A percentile compares a stretch with the other conserved stretches of the same genome.
Evolutionary conservation across 2,329 filamentous ascomycete species (phyloP).

Genomic region (Magnaporthiopsis rhizophila): DNA sequence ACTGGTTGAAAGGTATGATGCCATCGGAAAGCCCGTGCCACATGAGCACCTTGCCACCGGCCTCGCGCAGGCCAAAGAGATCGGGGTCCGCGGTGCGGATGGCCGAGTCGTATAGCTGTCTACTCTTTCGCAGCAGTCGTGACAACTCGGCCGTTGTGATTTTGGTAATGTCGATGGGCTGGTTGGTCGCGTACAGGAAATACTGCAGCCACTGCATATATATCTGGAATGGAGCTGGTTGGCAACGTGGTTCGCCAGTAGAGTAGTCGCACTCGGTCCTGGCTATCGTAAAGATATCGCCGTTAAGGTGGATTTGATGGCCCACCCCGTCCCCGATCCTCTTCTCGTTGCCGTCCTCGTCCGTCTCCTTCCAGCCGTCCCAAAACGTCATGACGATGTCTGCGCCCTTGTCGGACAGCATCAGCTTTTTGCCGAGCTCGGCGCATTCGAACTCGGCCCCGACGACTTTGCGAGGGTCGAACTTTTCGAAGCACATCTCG

Average conservation of each 20-base stretch:
- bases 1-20: not conserved
- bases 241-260: not conserved
- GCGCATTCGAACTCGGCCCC: slow-evolving; percentile 1
- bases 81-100: not conserved
- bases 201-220: not conserved
- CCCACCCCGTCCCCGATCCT: not conserved
- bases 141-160: not conserved
- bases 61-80: not conserved
- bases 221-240: not conserved
- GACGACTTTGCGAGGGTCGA: slow-evolving; percentile 10
- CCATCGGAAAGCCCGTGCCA: not conserved
- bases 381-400: not conserved
- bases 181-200: not conserved
- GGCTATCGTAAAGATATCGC: not conserved
- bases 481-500: slow-evolving; percentile 20
- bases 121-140: not conserved
- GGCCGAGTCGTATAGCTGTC: not conserved
- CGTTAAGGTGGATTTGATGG: not conserved
- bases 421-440: not conserved
- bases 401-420: not conserved
- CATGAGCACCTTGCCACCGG: not conserved
- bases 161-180: not conserved
- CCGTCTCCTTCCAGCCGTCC: not conserved
- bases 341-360: not conserved
- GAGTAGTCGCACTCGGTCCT: not conserved